A percentile compares a stretch with the other conserved stretches of the same genome.
Evolutionary conservation across 2,329 filamentous ascomycete genomes (phyloP).

Genomic region (Fusarium continuum): DNA sequence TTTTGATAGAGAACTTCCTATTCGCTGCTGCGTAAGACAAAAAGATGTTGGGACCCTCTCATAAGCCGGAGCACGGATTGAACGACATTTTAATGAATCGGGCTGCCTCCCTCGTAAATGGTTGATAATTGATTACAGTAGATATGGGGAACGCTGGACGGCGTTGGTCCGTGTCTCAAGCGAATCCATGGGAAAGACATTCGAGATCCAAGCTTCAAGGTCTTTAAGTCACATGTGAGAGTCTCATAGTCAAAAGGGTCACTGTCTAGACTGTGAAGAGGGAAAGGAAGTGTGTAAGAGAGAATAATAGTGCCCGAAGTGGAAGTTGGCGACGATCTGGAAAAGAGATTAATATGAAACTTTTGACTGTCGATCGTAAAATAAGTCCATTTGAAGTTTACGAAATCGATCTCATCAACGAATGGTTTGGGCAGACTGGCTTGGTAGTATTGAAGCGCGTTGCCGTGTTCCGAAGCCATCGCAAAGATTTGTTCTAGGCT

Average conservation of each 20-base stretch:
- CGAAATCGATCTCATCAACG: not conserved
- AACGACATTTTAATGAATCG: not conserved
- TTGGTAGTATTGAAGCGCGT: not conserved
- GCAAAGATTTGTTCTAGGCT: constrained; percentile 9
- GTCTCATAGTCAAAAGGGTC: no score
- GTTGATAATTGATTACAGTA: no score
- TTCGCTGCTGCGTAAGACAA: constrained; percentile 5
- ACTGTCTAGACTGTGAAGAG: no score
- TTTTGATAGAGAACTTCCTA: not conserved
- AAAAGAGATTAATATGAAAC: not conserved
- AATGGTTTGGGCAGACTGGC: not conserved
- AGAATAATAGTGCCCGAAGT: not conserved
- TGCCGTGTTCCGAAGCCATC: constrained; percentile 34
- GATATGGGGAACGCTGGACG: not conserved
- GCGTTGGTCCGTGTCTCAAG: not conserved
- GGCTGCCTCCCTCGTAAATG: constrained; percentile 1
- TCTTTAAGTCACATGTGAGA: not conserved
- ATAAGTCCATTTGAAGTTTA: not conserved
- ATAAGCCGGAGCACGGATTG: no score
- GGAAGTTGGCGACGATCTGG: not conserved
- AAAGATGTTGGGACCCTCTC: not conserved
- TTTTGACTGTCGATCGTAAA: not conserved
- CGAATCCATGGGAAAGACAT: not conserved
- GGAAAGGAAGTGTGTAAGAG: not conserved
- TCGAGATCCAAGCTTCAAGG: not conserved